Evolutionary conservation across 1,284 basidiomycete species (phyloP), one percentile per base, ranked within the genome.

Genomic region (Naganishia liquefaciens): DNA sequence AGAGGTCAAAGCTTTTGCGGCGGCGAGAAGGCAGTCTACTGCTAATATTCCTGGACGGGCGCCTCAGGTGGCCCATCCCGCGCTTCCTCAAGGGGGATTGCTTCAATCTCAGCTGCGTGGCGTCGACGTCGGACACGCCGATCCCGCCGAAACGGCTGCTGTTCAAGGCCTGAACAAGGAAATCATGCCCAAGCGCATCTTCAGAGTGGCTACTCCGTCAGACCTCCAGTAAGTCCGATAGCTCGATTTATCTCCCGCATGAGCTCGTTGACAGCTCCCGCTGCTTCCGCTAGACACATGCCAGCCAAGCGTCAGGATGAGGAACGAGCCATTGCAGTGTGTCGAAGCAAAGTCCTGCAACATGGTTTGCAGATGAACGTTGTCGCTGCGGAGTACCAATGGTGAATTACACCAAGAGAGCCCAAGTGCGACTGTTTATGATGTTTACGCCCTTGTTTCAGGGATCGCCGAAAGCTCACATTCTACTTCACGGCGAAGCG

Each of bases 341-440:
- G 94, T 73, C 86, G 92, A 75, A 88, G 84, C 67, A 97, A 98
- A 77, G 93, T 96, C 17, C 83, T 86, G 55, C 90, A 92, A 78
- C 90, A 92, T 80, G 91, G 93, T 74, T 80, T 99, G 73, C 93
- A 93, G 19, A 99, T 99, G 95, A 91, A 94, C 79, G 93, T 99
- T 65, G 88, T 96, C 64, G 93, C 96, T 76, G 94, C 93, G 37
- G 95, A 98, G 80, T 97, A 95, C 82, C 95, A 99, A 77, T 98
- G 91, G 91, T 91, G 66, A 46, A 40, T 21, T 19, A 27, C 4
- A 25, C 53, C 67, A 52, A 60, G 11, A 39, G 17, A 25, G 19
- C 33, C 30, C 40, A 30, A 9, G 23, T 7, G n/a, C 47, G 10
- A 11, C 2, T 30, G 54, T 47, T 65, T 52, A 68, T 57, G 39